Base-by-base conservation (phyloP, 202 grass and related monocot genomes). In the Eragrostis tef region DNA sequence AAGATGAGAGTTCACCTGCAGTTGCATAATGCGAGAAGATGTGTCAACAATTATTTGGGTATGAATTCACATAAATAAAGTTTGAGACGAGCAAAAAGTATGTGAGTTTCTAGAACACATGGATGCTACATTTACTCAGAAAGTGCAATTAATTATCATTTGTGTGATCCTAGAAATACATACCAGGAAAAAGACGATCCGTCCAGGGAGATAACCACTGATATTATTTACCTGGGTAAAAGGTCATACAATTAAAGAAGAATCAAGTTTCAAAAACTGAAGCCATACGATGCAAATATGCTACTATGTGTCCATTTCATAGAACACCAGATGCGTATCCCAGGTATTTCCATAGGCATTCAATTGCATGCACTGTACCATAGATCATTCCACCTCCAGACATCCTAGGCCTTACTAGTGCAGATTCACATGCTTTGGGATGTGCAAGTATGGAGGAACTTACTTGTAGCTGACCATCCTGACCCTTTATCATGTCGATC, bases 161-260 rank as follows among this genome's bases (percentile, higher is more conserved):
- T 47, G 7, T 71, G 50, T 15, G 62, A 81, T 27, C 15, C 56
- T 66, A 25, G 44, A 86, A 45, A 19, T 79, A 59, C 83, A 48
- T 94, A 98, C 95, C 92, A 98, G 88, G 88, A 98, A 98, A 77
- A 98, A 98, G 77, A 98, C 92, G 71, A 98, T 98, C 80, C 95
- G 77, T 44, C 92, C 95, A 85, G 95, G 95, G 75, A 98, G 95
- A 89, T 94, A 98, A 77, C 95, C 95, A 14, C 95, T 89, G 61
- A 98, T 98, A 75, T 98, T 98, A 81, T 98, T 98, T 39, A 98
- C 92, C 95, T 98, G 91, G 62, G 64, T 67, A 88, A 31, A 72
- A 87, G 51, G 64, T 67, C 1, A 86, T 24, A 45, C 61, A 60
- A 31, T 31, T 31, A 31, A 31, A 31, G 29, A 31, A 31, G 29